These are phyloP conservation scores for Daldinia sp. DNA, from an alignment of 2,329 filamentous ascomycete genomes.

Conservation along the genomic window DNA sequence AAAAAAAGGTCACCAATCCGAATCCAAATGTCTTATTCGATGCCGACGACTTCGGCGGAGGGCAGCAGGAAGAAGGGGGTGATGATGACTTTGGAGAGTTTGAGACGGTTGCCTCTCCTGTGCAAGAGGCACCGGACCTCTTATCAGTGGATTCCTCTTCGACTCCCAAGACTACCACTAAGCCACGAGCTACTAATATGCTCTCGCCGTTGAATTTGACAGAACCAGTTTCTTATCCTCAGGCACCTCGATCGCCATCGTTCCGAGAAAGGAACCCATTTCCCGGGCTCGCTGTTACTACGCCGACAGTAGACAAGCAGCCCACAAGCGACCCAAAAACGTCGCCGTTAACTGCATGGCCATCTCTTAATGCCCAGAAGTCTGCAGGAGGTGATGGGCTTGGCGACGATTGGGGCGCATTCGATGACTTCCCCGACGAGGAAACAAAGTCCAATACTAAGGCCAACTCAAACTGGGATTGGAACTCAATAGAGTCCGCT, in stretches of 20 bases:
- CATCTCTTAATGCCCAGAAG: conserved; percentile 51
- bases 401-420: conserved; percentile 65
- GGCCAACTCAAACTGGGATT: conserved; percentile 47
- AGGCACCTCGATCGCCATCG: conserved; percentile 64
- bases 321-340: conserved; percentile 53
- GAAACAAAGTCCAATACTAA: conserved; percentile 41
- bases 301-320: conserved; percentile 53
- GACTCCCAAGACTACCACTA: conserved; percentile 45
- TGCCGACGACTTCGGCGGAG: conserved; percentile 66
- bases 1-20: conserved; percentile 35
- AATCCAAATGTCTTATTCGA: conserved; percentile 75
- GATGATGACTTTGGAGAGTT: conserved; percentile 73
- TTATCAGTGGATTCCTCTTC: conserved; percentile 55
- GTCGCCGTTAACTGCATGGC: conserved; percentile 61
- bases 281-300: conserved; percentile 61
- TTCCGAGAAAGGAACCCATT: conserved; percentile 67
- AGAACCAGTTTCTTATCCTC: conserved; percentile 55
- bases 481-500: conserved; percentile 45
- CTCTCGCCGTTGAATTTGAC: conserved; percentile 53
- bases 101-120: conserved; percentile 58
- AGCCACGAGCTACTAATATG: conserved; percentile 51
- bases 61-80: conserved; percentile 57
- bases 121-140: conserved; percentile 52
- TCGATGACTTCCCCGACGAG: conserved; percentile 59
- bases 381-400: conserved; percentile 46